phyloP scores from a whole-genome alignment of 1,284 basidiomycete species.

The Mycena sp. region DNA sequence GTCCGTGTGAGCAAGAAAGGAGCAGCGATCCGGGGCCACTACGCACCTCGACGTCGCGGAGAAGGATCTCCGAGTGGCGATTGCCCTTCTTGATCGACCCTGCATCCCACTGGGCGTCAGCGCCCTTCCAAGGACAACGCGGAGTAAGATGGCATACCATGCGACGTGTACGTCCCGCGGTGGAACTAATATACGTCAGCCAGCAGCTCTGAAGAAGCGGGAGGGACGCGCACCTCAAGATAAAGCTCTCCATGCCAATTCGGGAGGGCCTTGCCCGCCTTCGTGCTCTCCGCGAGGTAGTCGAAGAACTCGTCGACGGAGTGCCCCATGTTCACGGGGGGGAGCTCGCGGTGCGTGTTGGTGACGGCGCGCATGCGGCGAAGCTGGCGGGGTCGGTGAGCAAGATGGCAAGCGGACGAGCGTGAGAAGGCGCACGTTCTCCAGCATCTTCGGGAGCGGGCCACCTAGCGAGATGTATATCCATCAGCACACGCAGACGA shows the following conservation, averaged over 20 bases:
- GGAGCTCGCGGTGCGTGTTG: slow-evolving; percentile 83
- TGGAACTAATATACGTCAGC: too few species aligned
- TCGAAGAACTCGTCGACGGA: slow-evolving; percentile 93
- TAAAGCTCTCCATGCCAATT: slow-evolving; percentile 94
- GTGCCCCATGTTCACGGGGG: slow-evolving; percentile 86
- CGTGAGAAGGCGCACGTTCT: slow-evolving; percentile 68
- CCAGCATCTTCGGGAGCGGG: slow-evolving; percentile 85
- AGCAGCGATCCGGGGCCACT: slow-evolving; percentile 32
- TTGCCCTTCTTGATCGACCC: slow-evolving; percentile 97
- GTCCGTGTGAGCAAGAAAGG: not conserved
- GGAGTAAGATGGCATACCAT: too few species aligned
- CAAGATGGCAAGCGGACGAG: too few species aligned
- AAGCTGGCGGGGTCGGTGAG: slow-evolving; percentile 70
- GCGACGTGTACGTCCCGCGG: slow-evolving; percentile 89
- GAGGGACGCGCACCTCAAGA: slow-evolving; percentile 87
- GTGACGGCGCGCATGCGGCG: slow-evolving; percentile 87
- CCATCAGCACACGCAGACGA: too few species aligned
- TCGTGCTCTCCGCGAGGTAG: slow-evolving; percentile 72
- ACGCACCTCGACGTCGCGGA: slow-evolving; percentile 87
- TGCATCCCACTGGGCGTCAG: too few species aligned
- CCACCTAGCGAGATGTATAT: too few species aligned
- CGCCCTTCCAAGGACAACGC: too few species aligned
- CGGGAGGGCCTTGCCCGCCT: slow-evolving; percentile 79
- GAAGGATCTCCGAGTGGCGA: slow-evolving; percentile 88
- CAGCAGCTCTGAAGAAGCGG: not conserved